These are phyloP conservation scores for Aquilaria sinensis DNA, from an alignment of 345 rosid species.

Conservation along the genomic window DNA sequence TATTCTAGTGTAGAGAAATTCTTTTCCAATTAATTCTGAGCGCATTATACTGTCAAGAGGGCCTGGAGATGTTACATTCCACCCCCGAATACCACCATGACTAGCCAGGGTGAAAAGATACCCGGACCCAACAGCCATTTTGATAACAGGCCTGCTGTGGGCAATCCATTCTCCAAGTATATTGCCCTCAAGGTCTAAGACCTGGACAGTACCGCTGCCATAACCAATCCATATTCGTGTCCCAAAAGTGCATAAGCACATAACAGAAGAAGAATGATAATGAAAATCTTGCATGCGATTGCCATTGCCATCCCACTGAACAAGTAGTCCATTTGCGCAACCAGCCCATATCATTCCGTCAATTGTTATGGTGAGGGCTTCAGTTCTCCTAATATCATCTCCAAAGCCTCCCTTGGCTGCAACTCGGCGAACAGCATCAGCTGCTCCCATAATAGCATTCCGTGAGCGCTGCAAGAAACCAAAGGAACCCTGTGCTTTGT, in stretches of 20 bases:
- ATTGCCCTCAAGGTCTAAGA: conserved; percentile 68
- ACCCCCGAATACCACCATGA: conserved; percentile 85
- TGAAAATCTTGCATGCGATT: conserved; percentile 63
- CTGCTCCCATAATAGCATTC: conserved; percentile 91
- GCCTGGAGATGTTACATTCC: conserved; percentile 72
- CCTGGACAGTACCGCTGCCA: conserved; percentile 55
- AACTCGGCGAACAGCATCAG: conserved; percentile 92
- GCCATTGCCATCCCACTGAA: conserved; percentile 89
- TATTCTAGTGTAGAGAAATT: conserved; percentile 47
- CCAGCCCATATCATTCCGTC: conserved; percentile 91
- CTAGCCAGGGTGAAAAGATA: conserved; percentile 63
- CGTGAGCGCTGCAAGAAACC: conserved; percentile 93
- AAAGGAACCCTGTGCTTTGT: conserved; percentile 58
- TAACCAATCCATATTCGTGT: conserved; percentile 62
- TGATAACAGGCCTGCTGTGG: conserved; percentile 63
- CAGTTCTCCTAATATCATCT: conserved; percentile 78
- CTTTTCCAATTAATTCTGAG: conserved; percentile 56
- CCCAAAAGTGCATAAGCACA: conserved; percentile 61
- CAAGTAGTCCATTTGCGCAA: conserved; percentile 61
- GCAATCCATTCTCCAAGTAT: conserved; percentile 64
- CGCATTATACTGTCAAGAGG: conserved; percentile 55
- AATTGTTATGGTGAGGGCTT: conserved; percentile 47
- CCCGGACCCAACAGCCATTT: conserved; percentile 59
- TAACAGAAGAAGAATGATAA: conserved; percentile 45
- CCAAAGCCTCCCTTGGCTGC: conserved; percentile 81